Base-by-base conservation (phyloP, 805 yeast genomes). In the Barnettozyma vustinii region DNA sequence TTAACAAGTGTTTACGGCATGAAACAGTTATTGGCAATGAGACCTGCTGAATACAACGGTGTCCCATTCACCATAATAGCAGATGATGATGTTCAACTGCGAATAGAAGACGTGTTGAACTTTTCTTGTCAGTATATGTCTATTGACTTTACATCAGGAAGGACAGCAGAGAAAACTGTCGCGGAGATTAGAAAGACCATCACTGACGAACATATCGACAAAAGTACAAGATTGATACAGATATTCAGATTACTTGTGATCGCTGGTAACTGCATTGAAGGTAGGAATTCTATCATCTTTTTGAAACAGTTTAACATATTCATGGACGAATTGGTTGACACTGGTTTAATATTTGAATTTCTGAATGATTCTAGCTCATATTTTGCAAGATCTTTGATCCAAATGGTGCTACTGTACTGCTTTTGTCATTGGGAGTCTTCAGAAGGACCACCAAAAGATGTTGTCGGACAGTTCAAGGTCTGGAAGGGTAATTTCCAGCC, bases 341-440 rank as follows among this genome's bases (percentile, higher is more conserved):
- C 68, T 1, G 74, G 74, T 0, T 48, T 60, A 0, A 35, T 74
- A 0, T 59, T 66, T 44, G 65, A 69, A 6, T 37, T 71, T 3
- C 50, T 70, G 32, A 59, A 60, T 9, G 55, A 53, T 0, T 40
- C 53, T 5, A 56, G 56, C 9, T 18, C 56, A 0, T 56, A 63
- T 20, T 46, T 63, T 5, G 60, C 68, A 15, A 58, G 65, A 41
- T 54, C 68, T 1, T 43, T 76, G 19, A 42, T 74, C 12, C 81
- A 76, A 30, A 57, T 71, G 57, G 51, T 76, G 3, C 56, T 76
- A 16, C 68, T 65, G 43, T 77, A 74, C 52, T 72, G 77, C 47
- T 72, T 74, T 61, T 61, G 68, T 9, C 77, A 75, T 50, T 76
- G 77, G 78, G 57, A 58, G 20, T 72, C 61, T 49, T 47, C 52